A percentile compares a stretch with the other conserved stretches of the same genome.
phyloP scores from a whole-genome alignment of 805 yeast species.

The Yarrowia sp. region DNA sequence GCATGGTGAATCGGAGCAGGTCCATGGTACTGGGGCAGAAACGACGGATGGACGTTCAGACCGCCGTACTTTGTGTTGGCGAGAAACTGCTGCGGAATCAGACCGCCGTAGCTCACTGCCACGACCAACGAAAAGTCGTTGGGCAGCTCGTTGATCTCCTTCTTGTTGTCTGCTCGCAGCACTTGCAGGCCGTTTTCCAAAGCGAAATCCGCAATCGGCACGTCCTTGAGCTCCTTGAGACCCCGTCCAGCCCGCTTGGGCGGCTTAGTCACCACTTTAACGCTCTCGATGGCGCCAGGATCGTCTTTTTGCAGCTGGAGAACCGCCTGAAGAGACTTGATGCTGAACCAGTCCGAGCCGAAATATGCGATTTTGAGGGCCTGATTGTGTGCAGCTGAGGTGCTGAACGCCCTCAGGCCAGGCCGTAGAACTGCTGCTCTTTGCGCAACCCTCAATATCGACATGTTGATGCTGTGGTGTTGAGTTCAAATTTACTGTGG shows the following conservation, averaged over 20 bases:
- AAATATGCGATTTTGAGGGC: constrained; percentile 56
- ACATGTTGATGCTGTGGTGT: neutral
- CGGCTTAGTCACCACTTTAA: constrained; percentile 63
- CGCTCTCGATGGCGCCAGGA: constrained; percentile 34
- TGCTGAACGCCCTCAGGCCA: neutral
- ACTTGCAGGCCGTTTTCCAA: constrained; percentile 27
- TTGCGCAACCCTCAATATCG: neutral
- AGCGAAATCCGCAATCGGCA: constrained; percentile 43
- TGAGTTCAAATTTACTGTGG: neutral
- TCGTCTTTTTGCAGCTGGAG: constrained; percentile 34
- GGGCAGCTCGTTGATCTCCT: constrained; percentile 31
- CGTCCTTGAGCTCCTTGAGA: constrained; percentile 46
- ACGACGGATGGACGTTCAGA: constrained; percentile 87
- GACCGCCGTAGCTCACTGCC: constrained; percentile 88
- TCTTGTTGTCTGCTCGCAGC: constrained; percentile 31
- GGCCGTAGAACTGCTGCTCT: too few species aligned
- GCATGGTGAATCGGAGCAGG: constrained; percentile 88
- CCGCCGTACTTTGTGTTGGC: constrained; percentile 57
- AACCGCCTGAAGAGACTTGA: constrained; percentile 48
- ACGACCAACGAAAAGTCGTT: constrained; percentile 58
- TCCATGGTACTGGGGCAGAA: constrained; percentile 77
- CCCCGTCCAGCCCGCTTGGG: constrained; percentile 67
- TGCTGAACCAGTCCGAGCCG: constrained; percentile 75
- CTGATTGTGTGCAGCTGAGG: neutral
- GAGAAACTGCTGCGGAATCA: constrained; percentile 68